A percentile compares a stretch with the other conserved stretches of the same genome.
Evolutionary conservation across 2,329 filamentous ascomycete genomes (phyloP).

Genomic region (Fusarium neocosmosporiellum): DNA sequence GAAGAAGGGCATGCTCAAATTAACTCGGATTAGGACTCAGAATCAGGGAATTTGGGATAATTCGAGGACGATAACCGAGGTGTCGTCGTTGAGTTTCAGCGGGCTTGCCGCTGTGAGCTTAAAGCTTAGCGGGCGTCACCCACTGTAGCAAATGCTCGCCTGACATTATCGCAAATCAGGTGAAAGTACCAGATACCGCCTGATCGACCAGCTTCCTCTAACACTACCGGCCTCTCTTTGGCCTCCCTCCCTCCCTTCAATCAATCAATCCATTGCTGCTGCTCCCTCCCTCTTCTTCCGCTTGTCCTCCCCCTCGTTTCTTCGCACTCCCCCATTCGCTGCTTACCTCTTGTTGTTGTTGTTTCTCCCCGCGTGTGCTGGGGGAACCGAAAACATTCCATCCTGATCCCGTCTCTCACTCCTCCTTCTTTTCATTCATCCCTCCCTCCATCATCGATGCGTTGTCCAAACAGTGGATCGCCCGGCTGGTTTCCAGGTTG

Average conservation of each 20-base stretch:
- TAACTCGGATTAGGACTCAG: neutral
- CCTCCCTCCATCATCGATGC: slow-evolving; percentile 26
- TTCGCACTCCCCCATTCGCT: slow-evolving; percentile 7
- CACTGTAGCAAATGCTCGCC: neutral
- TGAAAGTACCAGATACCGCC: neutral
- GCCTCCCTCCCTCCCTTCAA: slow-evolving; percentile 6
- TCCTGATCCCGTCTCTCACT: neutral
- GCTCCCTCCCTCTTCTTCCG: slow-evolving; percentile 22
- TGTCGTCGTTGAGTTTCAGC: slow-evolving; percentile 1
- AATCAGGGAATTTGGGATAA: neutral
- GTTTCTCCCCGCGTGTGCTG: neutral
- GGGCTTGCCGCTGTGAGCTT: neutral
- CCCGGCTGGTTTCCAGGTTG: slow-evolving; percentile 33
- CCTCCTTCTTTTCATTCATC: neutral
- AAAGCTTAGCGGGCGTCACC: neutral
- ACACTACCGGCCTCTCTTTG: neutral
- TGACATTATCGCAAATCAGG: neutral
- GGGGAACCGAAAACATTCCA: neutral
- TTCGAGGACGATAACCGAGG: neutral
- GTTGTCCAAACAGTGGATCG: slow-evolving; percentile 27
- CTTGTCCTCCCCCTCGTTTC: slow-evolving; percentile 13
- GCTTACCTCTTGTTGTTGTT: slow-evolving; percentile 7
- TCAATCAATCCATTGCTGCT: slow-evolving; percentile 32
- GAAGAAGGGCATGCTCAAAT: neutral
- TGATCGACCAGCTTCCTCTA: neutral